Evolutionary conservation across 2,329 filamentous ascomycete genomes (phyloP), one percentile per base, ranked within the genome.

Genomic region (Exophiala mesophila): DNA sequence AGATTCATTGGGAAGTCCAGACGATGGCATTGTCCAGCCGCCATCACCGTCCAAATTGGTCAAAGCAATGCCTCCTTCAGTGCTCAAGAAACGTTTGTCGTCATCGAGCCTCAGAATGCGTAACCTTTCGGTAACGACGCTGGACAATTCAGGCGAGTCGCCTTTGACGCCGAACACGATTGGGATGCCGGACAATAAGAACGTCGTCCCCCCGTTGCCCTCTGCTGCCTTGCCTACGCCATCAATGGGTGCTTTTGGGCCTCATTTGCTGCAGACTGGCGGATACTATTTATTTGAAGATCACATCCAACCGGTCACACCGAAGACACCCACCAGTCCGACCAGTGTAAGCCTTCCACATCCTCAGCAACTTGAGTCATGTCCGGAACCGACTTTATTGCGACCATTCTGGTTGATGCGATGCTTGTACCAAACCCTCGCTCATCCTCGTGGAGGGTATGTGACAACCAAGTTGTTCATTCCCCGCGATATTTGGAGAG

Each of bases 371-470:
- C 74, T 98, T 4, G 92, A 98, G 59, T 85, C 92, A 3, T 98
- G 94, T 60, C 92, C 92, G 1, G 86, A 84, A 24, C 88, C 94
- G 29, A 82, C 83, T 46, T 75, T 96, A 57, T 73, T 97, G n/a
- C 82, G 92, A 15, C 94, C 92, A 2, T 98, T 96, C 64, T 98
- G 92, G 92, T 73, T 98, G 32, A 95, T 98, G 87, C 82, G 92
- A 41, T 89, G 85, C 49, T 74, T 98, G 18, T 94, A 92, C 60
- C 88, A 96, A 62, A 95, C 89, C 0, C 79, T 98, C 32, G 84
- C 83, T 13, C 90, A 98, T 58, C 88, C 90, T 2, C 81, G 88
- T 17, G 92, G 92, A 26, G 92, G 89, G 12, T 98, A 96, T 60
- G 61, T 98, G 15, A 94, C 89, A 39, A 90, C 82, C 16, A 89